These are phyloP conservation scores for Leccinum fallax DNA, from an alignment of 1,284 basidiomycete genomes.

Conservation along the genomic window DNA sequence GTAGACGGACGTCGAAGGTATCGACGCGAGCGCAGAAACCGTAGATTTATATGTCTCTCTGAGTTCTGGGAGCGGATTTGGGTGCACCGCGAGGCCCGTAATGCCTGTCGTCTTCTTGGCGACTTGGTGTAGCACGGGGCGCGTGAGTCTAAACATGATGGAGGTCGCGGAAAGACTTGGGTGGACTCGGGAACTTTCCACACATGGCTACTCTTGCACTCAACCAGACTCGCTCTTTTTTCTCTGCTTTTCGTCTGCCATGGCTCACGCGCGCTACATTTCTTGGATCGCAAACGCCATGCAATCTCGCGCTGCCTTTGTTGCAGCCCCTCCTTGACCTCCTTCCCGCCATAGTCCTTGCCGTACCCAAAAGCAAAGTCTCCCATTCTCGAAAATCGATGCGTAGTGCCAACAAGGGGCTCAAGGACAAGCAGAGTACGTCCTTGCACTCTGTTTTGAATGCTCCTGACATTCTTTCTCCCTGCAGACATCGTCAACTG, in stretches of 20 bases:
- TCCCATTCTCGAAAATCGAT: slow-evolving; percentile 96
- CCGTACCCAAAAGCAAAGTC: slow-evolving; percentile 94
- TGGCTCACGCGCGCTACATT: slow-evolving; percentile 33
- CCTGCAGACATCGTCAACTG: slow-evolving; percentile 87
- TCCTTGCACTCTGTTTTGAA: slow-evolving; percentile 34
- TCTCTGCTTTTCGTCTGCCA: slow-evolving; percentile 34
- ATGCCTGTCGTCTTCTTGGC: slow-evolving; percentile 83
- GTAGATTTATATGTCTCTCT: slow-evolving; percentile 79
- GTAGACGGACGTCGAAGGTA: slow-evolving; percentile 86
- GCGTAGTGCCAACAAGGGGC: slow-evolving; percentile 91
- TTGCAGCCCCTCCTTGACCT: slow-evolving; percentile 72
- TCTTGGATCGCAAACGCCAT: slow-evolving; percentile 1
- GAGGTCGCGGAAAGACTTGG: slow-evolving; percentile 16
- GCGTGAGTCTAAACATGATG: slow-evolving; percentile 78
- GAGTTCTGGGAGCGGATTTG: slow-evolving; percentile 79
- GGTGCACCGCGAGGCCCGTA: slow-evolving; percentile 73
- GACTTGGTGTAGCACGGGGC: slow-evolving; percentile 65
- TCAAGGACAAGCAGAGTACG: slow-evolving; percentile 93
- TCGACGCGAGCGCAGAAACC: slow-evolving; percentile 65
- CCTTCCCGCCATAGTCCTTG: slow-evolving; percentile 86
- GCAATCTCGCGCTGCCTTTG: slow-evolving; percentile 51
- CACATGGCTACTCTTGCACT: slow-evolving; percentile 45
- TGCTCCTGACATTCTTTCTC: slow-evolving; percentile 10
- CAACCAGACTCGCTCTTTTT: slow-evolving; percentile 36
- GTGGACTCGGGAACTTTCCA: not conserved